Percentiles rank a stretch among this genome's conserved stretches.
These are phyloP conservation scores for Hypoxylon sp. DNA, from an alignment of 2,329 filamentous ascomycete species.

Conservation along the genomic window DNA sequence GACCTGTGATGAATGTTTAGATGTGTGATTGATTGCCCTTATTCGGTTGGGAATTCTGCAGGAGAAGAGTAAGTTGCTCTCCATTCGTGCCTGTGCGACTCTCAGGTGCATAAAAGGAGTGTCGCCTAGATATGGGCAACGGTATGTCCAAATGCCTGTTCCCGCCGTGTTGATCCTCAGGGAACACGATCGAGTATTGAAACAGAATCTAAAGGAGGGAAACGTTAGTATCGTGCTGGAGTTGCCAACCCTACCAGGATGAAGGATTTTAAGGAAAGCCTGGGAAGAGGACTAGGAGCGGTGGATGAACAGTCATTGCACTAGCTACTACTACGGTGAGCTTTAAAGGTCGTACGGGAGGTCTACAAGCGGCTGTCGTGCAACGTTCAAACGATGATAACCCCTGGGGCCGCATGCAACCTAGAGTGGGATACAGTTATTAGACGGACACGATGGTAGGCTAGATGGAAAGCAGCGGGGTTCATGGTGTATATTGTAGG, in stretches of 20 bases:
- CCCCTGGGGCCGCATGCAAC: constrained; percentile 42
- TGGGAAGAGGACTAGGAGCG: constrained; percentile 19
- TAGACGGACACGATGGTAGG: constrained; percentile 34
- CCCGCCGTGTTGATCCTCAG: constrained; percentile 10
- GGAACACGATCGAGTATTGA: constrained; percentile 4
- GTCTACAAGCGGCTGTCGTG: constrained; percentile 45
- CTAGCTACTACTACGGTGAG: constrained; percentile 36
- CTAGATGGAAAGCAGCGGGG: constrained; percentile 37
- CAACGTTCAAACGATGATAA: constrained; percentile 42
- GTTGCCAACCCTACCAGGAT: constrained; percentile 30
- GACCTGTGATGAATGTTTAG: constrained; percentile 28
- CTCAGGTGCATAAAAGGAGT: constrained; percentile 17
- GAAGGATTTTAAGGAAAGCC: constrained; percentile 40
- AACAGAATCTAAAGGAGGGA: constrained; percentile 17
- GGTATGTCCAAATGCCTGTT: constrained; percentile 5
- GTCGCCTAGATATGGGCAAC: constrained; percentile 14
- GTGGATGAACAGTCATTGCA: constrained; percentile 21
- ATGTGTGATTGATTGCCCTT: constrained; percentile 38
- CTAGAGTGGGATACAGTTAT: constrained; percentile 33
- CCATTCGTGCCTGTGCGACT: constrained; percentile 36
- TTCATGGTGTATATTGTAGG: constrained; percentile 35
- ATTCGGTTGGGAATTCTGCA: constrained; percentile 28
- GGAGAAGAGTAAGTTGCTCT: constrained; percentile 24
- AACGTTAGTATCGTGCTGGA: constrained; percentile 22
- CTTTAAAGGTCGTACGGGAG: constrained; percentile 41